A percentile compares a stretch with the other conserved stretches of the same genome.
Evolutionary conservation across 192 early-diverging fungal species (phyloP).

Genomic region (Coemansia javaensis): DNA sequence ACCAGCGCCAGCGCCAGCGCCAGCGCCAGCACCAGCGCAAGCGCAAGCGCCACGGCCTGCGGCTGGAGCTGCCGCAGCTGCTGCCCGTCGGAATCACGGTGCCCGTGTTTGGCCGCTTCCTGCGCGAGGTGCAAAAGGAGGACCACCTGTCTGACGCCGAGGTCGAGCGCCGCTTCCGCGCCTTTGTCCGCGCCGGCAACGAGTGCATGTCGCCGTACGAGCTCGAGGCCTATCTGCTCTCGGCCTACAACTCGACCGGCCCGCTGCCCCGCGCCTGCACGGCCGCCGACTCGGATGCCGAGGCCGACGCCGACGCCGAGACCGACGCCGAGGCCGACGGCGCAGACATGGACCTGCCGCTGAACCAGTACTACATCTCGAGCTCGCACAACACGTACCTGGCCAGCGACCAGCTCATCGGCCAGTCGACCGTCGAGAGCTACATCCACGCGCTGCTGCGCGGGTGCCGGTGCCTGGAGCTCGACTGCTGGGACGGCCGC

Average conservation of each 20-base stretch:
- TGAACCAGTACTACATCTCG: conserved; percentile 78
- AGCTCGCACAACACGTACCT: conserved; percentile 93
- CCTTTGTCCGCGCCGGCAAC: conserved; percentile 19
- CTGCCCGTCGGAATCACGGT: conserved; percentile 26
- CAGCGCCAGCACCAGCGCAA: neutral
- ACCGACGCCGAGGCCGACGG: too few species aligned
- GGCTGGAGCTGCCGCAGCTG: conserved; percentile 21
- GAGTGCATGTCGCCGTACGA: conserved; percentile 35
- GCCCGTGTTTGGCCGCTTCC: conserved; percentile 32
- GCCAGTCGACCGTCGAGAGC: conserved; percentile 74
- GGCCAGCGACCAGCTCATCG: conserved; percentile 73
- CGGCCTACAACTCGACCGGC: conserved; percentile 28
- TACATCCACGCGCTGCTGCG: conserved; percentile 81
- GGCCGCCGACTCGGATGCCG: too few species aligned
- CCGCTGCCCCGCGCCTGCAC: too few species aligned
- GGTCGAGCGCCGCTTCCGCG: conserved; percentile 19
- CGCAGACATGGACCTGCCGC: conserved; percentile 55
- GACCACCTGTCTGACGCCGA: conserved; percentile 8
- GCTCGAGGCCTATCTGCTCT: conserved; percentile 41
- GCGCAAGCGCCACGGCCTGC: conserved; percentile 1
- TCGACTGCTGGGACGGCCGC: conserved; percentile 88
- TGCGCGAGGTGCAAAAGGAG: conserved; percentile 44
- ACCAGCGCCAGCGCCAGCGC: neutral
- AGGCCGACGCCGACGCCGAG: too few species aligned
- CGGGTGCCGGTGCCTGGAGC: conserved; percentile 87